Evolutionary conservation across 1,284 basidiomycete genomes (phyloP).

Genomic region (Apiotrichum akiyoshidainum): DNA sequence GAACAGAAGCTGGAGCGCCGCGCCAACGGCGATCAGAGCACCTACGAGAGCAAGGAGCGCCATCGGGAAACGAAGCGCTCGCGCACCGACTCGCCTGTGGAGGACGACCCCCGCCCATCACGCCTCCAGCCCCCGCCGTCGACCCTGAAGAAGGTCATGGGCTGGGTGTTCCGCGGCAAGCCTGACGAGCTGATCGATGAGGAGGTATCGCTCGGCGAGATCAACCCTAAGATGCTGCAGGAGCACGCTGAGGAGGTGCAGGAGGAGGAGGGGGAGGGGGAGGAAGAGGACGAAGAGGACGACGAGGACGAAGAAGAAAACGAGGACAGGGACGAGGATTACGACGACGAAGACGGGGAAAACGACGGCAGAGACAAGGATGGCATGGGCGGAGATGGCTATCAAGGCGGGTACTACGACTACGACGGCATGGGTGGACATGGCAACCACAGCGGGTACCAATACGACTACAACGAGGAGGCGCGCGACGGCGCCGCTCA

Average conservation of each 20-base stretch:
- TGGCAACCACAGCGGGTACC: not conserved
- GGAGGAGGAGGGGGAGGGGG: not conserved
- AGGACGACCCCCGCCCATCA: too few species aligned
- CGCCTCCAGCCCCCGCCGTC: slow-evolving; percentile 4
- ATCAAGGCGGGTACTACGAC: too few species aligned
- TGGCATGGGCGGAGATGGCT: too few species aligned
- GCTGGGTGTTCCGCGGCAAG: slow-evolving; percentile 8
- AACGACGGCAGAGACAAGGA: too few species aligned
- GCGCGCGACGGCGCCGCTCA: too few species aligned
- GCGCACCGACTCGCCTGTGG: too few species aligned
- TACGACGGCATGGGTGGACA: not conserved
- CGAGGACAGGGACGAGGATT: not conserved
- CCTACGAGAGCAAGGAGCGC: not conserved
- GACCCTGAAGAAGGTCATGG: slow-evolving; percentile 13
- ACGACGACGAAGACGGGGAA: not conserved
- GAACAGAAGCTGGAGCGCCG: not conserved
- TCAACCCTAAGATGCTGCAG: too few species aligned
- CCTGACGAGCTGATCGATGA: not conserved
- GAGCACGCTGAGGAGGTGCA: not conserved
- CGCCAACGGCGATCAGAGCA: too few species aligned
- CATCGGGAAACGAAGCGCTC: too few species aligned
- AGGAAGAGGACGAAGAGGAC: not conserved
- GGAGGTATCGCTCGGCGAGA: not conserved
- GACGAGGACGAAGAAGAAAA: not conserved
- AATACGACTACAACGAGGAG: not conserved